These are phyloP conservation scores for Oxyria digyna DNA, from an alignment of 148 eudicot species.

Conservation along the genomic window DNA sequence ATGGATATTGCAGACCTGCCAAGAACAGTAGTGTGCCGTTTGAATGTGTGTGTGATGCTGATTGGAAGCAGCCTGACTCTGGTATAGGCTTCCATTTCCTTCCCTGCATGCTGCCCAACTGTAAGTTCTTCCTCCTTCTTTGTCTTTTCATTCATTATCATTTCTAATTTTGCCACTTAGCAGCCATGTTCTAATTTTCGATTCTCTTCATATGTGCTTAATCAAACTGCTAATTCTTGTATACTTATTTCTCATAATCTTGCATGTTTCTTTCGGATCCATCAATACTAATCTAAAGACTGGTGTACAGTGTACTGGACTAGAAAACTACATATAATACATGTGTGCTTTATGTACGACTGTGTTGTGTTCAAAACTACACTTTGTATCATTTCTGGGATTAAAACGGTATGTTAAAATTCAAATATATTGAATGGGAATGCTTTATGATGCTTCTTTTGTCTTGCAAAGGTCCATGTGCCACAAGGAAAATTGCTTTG, in stretches of 20 bases:
- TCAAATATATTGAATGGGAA: too few relatives aligned
- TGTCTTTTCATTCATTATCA: background rate
- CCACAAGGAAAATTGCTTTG: background rate
- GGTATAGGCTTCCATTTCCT: slow-evolving; percentile 27
- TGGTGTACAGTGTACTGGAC: too few relatives aligned
- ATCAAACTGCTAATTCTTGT: background rate
- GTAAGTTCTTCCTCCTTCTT: slow-evolving; percentile 28
- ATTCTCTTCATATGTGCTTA: background rate
- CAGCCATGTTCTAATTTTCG: background rate
- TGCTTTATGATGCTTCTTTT: background rate
- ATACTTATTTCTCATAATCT: background rate
- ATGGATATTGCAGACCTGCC: slow-evolving; percentile 45
- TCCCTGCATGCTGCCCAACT: slow-evolving; percentile 81
- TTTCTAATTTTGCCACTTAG: background rate
- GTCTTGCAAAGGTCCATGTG: background rate
- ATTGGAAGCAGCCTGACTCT: slow-evolving; percentile 50
- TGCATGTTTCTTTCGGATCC: too few relatives aligned
- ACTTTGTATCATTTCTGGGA: too few relatives aligned
- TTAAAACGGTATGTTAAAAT: too few relatives aligned
- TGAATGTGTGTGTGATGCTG: slow-evolving; percentile 55
- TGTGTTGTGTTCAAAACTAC: too few relatives aligned
- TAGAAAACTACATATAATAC: too few relatives aligned
- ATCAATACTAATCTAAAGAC: too few relatives aligned
- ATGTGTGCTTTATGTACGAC: too few relatives aligned
- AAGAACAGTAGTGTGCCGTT: slow-evolving; percentile 20